Percentiles rank a stretch among this genome's conserved stretches.
Conservation (phyloP, 2,329 filamentous ascomycete species). For the Mollisia scopiformis region DNA sequence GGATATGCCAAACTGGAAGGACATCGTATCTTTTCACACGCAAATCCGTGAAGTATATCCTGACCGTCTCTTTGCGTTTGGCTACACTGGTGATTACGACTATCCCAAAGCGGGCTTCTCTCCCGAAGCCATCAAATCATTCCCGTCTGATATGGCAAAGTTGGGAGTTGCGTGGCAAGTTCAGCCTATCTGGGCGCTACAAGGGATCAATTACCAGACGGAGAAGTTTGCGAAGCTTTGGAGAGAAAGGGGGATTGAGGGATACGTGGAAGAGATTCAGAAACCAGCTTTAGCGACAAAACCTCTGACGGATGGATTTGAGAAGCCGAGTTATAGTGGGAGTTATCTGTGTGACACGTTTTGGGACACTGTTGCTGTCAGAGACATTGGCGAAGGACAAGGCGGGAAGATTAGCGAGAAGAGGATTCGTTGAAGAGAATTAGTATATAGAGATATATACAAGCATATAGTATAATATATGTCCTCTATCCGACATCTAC, state of each 20-base stretch:
- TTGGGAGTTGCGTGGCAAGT: conserved; percentile 45
- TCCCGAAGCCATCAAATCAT: conserved; percentile 35
- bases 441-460: too few relatives aligned
- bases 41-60: conserved; percentile 40
- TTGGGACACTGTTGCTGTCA: conserved; percentile 39
- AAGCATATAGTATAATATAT: too few relatives aligned
- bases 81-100: conserved; percentile 42
- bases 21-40: conserved; percentile 42
- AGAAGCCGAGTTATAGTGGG: conserved; percentile 41
- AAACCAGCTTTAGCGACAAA: conserved; percentile 29
- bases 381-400: conserved; percentile 22
- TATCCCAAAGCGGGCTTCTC: conserved; percentile 40
- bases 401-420: conserved; percentile 17
- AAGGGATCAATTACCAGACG: conserved; percentile 40
- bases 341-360: conserved; percentile 42
- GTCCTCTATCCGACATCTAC: too few relatives aligned
- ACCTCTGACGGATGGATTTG: conserved; percentile 39
- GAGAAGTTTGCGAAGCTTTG: conserved; percentile 40
- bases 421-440: background rate
- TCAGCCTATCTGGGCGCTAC: conserved; percentile 43
- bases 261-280: conserved; percentile 34
- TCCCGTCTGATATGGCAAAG: conserved; percentile 40
- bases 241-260: conserved; percentile 41
- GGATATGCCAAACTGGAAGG: conserved; percentile 40
- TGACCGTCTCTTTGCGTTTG: conserved; percentile 42